Conservation (phyloP, 2,329 filamentous ascomycete species). For the Ambrosiella cleistominuta region DNA sequence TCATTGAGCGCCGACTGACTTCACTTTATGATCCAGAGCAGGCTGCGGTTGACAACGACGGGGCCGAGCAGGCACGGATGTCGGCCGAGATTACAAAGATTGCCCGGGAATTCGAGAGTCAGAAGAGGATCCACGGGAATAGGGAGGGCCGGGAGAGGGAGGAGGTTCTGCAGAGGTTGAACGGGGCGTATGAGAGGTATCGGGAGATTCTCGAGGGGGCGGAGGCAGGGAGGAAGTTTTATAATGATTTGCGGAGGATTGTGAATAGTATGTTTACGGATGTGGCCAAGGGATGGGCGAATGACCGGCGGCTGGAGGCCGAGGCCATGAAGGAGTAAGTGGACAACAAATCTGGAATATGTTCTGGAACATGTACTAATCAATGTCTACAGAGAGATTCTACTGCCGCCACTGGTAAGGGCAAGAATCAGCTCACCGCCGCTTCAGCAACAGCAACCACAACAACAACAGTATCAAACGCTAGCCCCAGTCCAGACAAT, state of each 20-base stretch:
- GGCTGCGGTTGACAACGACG: conserved; percentile 52
- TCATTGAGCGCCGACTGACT: conserved; percentile 70
- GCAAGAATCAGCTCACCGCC: conserved; percentile 5
- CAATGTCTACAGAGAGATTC: conserved; percentile 27
- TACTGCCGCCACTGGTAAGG: conserved; percentile 30
- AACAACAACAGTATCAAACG: conserved; percentile 14
- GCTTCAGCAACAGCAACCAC: conserved; percentile 10
- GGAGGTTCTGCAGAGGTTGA: conserved; percentile 67
- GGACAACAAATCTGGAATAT: not conserved
- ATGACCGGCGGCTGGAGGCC: conserved; percentile 65
- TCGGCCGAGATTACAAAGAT: conserved; percentile 52
- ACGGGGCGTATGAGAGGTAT: conserved; percentile 88
- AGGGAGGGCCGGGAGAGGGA: conserved; percentile 56
- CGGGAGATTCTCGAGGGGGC: conserved; percentile 89
- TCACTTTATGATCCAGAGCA: conserved; percentile 62
- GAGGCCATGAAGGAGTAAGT: conserved; percentile 57
- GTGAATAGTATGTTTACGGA: conserved; percentile 67
- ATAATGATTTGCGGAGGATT: conserved; percentile 85
- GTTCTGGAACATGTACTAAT: not conserved
- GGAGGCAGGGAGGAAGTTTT: conserved; percentile 85
- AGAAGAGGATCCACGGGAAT: conserved; percentile 46
- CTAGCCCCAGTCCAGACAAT: not conserved
- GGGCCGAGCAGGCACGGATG: conserved; percentile 57
- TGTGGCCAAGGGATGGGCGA: conserved; percentile 56
- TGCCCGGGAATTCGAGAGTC: conserved; percentile 61